Conservation (phyloP, 768 basidiomycete species). For the Naganishia friedmannii region DNA sequence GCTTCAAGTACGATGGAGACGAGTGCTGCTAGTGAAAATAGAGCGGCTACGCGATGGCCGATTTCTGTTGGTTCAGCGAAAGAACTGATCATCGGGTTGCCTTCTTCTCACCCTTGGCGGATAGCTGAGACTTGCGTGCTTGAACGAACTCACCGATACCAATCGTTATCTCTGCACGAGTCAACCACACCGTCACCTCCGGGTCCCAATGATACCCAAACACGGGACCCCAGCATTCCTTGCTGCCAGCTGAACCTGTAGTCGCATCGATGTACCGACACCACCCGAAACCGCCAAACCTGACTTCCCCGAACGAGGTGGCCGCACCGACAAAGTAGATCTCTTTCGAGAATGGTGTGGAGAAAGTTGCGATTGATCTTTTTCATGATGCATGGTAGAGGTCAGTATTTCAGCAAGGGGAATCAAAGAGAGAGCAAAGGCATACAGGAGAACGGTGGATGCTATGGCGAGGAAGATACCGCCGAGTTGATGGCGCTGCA, state of each 20-base stretch:
- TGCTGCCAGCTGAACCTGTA: neutral
- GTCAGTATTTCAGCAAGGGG: neutral
- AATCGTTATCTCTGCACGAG: slow-evolving; percentile 17
- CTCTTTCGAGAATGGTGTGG: slow-evolving; percentile 42
- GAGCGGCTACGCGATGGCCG: slow-evolving; percentile 22
- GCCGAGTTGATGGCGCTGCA: slow-evolving; percentile 34
- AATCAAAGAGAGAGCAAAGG: no score
- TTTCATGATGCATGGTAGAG: neutral
- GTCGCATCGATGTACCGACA: neutral
- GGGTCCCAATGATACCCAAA: slow-evolving; percentile 27
- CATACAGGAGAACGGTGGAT: slow-evolving; percentile 28
- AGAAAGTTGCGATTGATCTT: slow-evolving; percentile 43
- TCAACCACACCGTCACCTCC: slow-evolving; percentile 24
- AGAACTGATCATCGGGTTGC: no score
- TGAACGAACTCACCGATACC: slow-evolving; percentile 24
- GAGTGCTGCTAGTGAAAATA: slow-evolving; percentile 9
- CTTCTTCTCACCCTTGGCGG: no score
- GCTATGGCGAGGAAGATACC: slow-evolving; percentile 34
- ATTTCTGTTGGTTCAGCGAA: no score
- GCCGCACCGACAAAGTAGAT: slow-evolving; percentile 41
- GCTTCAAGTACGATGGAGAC: slow-evolving; percentile 21
- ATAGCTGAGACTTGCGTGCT: no score
- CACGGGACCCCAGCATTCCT: slow-evolving; percentile 16
- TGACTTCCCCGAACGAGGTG: neutral
- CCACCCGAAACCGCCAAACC: slow-evolving; percentile 42